A percentile compares a stretch with the other conserved stretches of the same genome.
These are phyloP conservation scores for Monosporascus sp. DNA, from an alignment of 2,329 filamentous ascomycete species.

Conservation along the genomic window DNA sequence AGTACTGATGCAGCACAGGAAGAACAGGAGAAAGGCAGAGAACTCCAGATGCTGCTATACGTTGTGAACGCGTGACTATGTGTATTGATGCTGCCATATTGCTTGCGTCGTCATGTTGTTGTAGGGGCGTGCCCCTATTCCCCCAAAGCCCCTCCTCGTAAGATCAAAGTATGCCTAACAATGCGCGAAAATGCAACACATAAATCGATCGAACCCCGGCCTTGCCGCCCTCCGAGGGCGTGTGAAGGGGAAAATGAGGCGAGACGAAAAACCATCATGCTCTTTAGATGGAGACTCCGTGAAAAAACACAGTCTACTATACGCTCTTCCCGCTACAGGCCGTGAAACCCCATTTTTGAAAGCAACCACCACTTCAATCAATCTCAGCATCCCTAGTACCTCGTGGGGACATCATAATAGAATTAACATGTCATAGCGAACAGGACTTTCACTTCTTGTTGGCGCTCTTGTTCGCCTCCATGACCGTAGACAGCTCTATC, in stretches of 20 bases:
- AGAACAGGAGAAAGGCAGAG: not conserved
- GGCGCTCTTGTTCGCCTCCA: conserved; percentile 50
- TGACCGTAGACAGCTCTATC: conserved; percentile 41
- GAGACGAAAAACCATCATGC: not conserved
- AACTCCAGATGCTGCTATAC: not conserved
- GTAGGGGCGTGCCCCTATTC: too few species aligned
- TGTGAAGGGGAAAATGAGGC: not conserved
- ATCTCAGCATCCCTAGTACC: not conserved
- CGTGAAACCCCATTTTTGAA: not conserved
- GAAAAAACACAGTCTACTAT: not conserved
- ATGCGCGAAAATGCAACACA: too few species aligned
- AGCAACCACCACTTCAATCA: not conserved
- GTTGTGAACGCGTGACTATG: not conserved
- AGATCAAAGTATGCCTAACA: too few species aligned
- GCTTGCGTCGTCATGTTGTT: too few species aligned
- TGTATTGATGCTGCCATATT: too few species aligned
- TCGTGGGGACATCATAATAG: not conserved
- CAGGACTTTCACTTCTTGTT: conserved; percentile 41
- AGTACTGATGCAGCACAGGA: not conserved
- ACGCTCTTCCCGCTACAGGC: not conserved
- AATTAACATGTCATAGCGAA: not conserved
- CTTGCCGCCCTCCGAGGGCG: not conserved
- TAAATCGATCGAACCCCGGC: too few species aligned
- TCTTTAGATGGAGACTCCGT: not conserved
- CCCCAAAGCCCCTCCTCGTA: too few species aligned